phyloP scores from a whole-genome alignment of 192 early-diverging fungal genomes.

The Coemansia sp. region DNA sequence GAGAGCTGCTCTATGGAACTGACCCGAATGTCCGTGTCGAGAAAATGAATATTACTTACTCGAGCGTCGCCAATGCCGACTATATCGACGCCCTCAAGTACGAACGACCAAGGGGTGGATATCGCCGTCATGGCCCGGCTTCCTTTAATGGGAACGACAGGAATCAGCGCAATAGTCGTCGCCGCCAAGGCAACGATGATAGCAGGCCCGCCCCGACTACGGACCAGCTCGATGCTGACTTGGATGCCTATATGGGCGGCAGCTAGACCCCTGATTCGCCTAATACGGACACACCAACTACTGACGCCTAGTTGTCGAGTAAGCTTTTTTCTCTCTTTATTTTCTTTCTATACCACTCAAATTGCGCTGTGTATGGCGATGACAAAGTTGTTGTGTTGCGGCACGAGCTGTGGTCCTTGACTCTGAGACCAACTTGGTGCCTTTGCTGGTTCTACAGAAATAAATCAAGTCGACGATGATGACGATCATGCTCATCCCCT shows the following conservation, averaged over 20 bases:
- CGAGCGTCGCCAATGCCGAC: conserved; percentile 13
- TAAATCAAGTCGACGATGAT: too few relatives aligned
- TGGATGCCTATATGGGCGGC: conserved; percentile 48
- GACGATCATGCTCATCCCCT: too few relatives aligned
- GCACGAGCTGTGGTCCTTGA: too few relatives aligned
- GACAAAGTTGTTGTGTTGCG: too few relatives aligned
- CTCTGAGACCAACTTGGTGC: too few relatives aligned
- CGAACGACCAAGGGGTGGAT: conserved; percentile 20
- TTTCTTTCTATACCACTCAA: background rate
- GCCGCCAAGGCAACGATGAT: background rate
- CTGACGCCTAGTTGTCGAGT: background rate
- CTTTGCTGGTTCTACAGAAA: too few relatives aligned
- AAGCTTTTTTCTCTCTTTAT: too few relatives aligned
- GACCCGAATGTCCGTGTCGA: conserved; percentile 17
- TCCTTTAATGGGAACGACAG: background rate
- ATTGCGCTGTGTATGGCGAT: too few relatives aligned
- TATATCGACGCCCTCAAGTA: conserved; percentile 37
- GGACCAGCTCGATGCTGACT: conserved; percentile 50
- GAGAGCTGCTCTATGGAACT: conserved; percentile 40
- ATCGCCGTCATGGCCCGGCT: background rate
- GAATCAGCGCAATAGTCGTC: background rate
- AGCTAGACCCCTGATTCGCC: conserved; percentile 1
- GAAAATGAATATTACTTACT: conserved; percentile 33
- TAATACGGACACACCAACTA: background rate
- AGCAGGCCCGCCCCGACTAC: conserved; percentile 17